phyloP scores from a whole-genome alignment of 108 stramenopile species.

The Cylindrotheca closterium region DNA sequence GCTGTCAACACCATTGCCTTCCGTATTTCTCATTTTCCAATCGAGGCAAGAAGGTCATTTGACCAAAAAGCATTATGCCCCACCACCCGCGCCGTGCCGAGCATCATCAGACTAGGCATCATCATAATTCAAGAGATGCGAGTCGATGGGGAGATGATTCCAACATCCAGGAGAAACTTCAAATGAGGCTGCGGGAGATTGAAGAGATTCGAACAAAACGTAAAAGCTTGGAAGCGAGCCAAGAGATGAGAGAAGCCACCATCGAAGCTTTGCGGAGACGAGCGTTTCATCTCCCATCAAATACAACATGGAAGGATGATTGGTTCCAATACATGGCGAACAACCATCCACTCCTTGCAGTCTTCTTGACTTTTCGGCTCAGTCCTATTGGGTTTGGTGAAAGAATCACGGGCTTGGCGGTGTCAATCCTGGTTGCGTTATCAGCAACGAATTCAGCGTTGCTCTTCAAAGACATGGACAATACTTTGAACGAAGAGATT shows the following conservation, averaged over 20 bases:
- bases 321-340: slow-evolving; percentile 65
- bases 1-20: too few species aligned
- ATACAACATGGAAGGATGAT: slow-evolving; percentile 47
- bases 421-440: slow-evolving; percentile 60
- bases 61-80: too few species aligned
- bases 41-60: too few species aligned
- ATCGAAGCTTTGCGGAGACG: slow-evolving; percentile 30
- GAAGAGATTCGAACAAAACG: background rate
- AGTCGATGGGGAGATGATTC: background rate
- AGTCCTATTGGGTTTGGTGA: slow-evolving; percentile 63
- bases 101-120: too few species aligned
- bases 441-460: slow-evolving; percentile 18
- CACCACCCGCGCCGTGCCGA: too few species aligned
- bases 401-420: slow-evolving; percentile 60
- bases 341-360: slow-evolving; percentile 66
- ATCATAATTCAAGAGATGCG: too few species aligned
- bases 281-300: slow-evolving; percentile 53
- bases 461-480: slow-evolving; percentile 7
- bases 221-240: background rate
- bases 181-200: background rate
- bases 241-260: background rate
- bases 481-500: slow-evolving; percentile 20
- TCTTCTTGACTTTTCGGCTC: slow-evolving; percentile 47
- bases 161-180: background rate
- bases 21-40: too few species aligned